These are phyloP conservation scores for Marasmius fiardii DNA, from an alignment of 1,284 basidiomycete genomes.

Conservation along the genomic window DNA sequence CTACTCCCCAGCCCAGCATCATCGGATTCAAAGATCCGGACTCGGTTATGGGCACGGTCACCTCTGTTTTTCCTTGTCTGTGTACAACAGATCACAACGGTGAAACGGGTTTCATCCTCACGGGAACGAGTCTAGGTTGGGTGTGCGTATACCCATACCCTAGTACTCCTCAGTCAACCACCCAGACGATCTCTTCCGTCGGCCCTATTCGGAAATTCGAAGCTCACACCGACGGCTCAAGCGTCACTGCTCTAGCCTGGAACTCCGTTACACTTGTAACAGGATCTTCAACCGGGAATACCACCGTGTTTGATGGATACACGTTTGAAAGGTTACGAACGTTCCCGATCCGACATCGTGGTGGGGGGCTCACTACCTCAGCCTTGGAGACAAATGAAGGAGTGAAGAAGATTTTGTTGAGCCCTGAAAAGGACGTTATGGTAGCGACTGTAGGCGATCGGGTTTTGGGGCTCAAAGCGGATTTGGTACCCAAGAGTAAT, in stretches of 20 bases:
- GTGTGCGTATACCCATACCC: slow-evolving; percentile 45
- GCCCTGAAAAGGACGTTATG: slow-evolving; percentile 53
- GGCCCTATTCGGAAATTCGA: slow-evolving; percentile 47
- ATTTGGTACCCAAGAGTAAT: slow-evolving; percentile 36
- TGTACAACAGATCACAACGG: slow-evolving; percentile 34
- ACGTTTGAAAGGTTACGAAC: slow-evolving; percentile 53
- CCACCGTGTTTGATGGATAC: slow-evolving; percentile 66
- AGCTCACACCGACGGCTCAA: slow-evolving; percentile 52
- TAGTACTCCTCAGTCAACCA: slow-evolving; percentile 2
- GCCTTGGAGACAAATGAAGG: slow-evolving; percentile 31
- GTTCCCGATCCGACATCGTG: slow-evolving; percentile 37
- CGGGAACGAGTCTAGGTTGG: slow-evolving; percentile 57
- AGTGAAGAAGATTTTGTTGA: slow-evolving; percentile 64
- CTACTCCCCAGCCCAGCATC: slow-evolving; percentile 28
- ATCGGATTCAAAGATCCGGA: slow-evolving; percentile 24
- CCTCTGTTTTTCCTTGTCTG: slow-evolving; percentile 38
- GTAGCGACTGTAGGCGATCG: slow-evolving; percentile 61
- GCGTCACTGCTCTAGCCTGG: slow-evolving; percentile 62
- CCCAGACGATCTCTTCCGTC: too few species aligned
- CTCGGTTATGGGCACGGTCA: slow-evolving; percentile 57
- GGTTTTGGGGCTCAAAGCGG: slow-evolving; percentile 70
- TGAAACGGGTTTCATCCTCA: slow-evolving; percentile 48
- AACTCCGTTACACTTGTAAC: slow-evolving; percentile 56
- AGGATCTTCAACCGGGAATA: slow-evolving; percentile 61
- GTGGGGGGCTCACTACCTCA: slow-evolving; percentile 11